Conservation (phyloP, 1,284 basidiomycete species). For the Mycena sp. region DNA sequence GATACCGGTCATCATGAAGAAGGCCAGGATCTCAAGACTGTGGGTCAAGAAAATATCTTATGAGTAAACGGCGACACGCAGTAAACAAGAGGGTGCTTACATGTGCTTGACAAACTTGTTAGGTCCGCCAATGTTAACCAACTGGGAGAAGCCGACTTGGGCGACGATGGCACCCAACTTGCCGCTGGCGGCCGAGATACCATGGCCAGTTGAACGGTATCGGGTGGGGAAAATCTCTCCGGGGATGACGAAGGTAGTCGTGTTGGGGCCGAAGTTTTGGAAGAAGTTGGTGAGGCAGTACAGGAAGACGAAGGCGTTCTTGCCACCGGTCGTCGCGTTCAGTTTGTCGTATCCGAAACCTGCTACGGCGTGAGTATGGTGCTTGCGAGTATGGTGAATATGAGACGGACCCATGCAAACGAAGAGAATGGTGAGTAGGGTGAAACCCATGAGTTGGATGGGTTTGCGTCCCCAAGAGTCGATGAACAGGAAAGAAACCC, state of each 20-base stretch:
- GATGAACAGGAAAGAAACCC: conserved; percentile 73
- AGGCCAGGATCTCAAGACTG: conserved; percentile 74
- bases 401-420: conserved; percentile 59
- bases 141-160: conserved; percentile 79
- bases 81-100: conserved; percentile 45
- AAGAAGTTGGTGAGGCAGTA: conserved; percentile 82
- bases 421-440: conserved; percentile 72
- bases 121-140: conserved; percentile 74
- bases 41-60: neutral
- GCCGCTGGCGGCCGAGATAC: conserved; percentile 85
- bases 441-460: conserved; percentile 85
- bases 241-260: conserved; percentile 85
- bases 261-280: conserved; percentile 82
- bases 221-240: conserved; percentile 90
- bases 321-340: conserved; percentile 57
- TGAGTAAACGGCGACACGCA: neutral
- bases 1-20: conserved; percentile 86
- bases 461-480: conserved; percentile 80
- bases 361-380: conserved; percentile 38
- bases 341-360: conserved; percentile 81
- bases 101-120: conserved; percentile 71
- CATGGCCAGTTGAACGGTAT: conserved; percentile 85
- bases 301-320: conserved; percentile 78
- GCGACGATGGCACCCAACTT: conserved; percentile 88
- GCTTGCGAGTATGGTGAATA: conserved; percentile 22